A percentile compares a stretch with the other conserved stretches of the same genome.
Conservation (phyloP, 805 yeast species). For the Ogataea parapolymorpha region DNA sequence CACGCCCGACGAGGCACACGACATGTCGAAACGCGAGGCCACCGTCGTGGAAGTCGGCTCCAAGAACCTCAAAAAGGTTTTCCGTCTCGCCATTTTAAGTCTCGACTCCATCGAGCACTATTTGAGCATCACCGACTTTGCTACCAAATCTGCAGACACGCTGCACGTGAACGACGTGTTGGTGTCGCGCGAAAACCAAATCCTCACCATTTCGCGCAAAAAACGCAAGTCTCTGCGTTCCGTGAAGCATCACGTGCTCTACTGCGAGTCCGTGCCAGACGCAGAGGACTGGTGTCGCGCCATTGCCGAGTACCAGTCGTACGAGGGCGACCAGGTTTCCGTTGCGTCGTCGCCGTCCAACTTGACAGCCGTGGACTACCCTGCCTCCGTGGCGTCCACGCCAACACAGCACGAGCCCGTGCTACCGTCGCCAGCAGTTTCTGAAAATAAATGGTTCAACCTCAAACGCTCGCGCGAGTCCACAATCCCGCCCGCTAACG, state of each 20-base stretch:
- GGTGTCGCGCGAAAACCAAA: constrained; percentile 24
- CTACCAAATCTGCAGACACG: constrained; percentile 22
- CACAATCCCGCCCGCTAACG: constrained; percentile 11
- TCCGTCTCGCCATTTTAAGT: constrained; percentile 13
- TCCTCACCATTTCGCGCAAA: constrained; percentile 25
- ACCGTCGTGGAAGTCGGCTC: constrained; percentile 28
- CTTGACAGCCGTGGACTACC: constrained; percentile 7
- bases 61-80: constrained; percentile 25
- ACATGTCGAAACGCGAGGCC: constrained; percentile 21
- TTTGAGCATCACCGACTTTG: constrained; percentile 21
- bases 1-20: constrained; percentile 27
- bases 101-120: constrained; percentile 25
- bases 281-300: constrained; percentile 28
- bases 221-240: constrained; percentile 34
- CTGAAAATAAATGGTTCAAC: constrained; percentile 23
- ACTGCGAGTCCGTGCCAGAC: constrained; percentile 77
- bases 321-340: constrained; percentile 15
- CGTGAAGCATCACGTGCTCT: constrained; percentile 42
- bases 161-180: constrained; percentile 22
- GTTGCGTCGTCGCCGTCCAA: constrained; percentile 17
- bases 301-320: constrained; percentile 14
- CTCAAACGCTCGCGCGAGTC: constrained; percentile 19
- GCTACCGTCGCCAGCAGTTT: constrained; percentile 14
- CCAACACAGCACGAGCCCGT: constrained; percentile 9
- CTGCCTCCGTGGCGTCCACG: constrained; percentile 10